Conservation (phyloP, 2,329 filamentous ascomycete genomes). For the Alternaria solani region DNA sequence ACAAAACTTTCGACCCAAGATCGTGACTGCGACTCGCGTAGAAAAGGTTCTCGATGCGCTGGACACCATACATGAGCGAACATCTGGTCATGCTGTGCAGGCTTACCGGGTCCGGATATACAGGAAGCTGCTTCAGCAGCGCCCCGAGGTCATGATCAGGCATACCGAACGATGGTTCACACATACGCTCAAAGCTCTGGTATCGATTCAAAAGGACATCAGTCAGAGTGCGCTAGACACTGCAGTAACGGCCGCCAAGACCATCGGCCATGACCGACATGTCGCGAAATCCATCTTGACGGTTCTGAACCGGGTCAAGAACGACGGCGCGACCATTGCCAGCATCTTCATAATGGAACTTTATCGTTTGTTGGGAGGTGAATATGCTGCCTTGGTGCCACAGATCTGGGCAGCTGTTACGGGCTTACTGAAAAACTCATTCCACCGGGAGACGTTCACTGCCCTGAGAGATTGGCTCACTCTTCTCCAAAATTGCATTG, state of each 20-base stretch:
- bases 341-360: conserved; percentile 74
- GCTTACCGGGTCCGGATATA: conserved; percentile 82
- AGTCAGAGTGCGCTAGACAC: conserved; percentile 76
- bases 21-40: conserved; percentile 76
- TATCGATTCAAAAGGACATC: conserved; percentile 80
- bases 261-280: conserved; percentile 72
- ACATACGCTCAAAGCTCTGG: conserved; percentile 81
- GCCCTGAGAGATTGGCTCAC: conserved; percentile 77
- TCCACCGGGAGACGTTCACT: conserved; percentile 71
- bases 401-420: conserved; percentile 89
- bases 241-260: conserved; percentile 73
- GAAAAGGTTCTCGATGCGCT: conserved; percentile 75
- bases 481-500: conserved; percentile 84
- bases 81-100: conserved; percentile 82
- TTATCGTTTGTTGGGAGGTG: conserved; percentile 63
- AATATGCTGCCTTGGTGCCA: conserved; percentile 73
- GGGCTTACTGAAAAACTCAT: conserved; percentile 72
- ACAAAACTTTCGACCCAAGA: conserved; percentile 77
- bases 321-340: conserved; percentile 62
- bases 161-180: conserved; percentile 79
- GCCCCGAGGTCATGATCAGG: conserved; percentile 72
- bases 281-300: conserved; percentile 73
- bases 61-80: conserved; percentile 73
- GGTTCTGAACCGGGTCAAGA: conserved; percentile 65
- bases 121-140: conserved; percentile 76